Conservation (phyloP, 23 red algal species). For the Cyanidiococcus yangmingshanensis region DNA sequence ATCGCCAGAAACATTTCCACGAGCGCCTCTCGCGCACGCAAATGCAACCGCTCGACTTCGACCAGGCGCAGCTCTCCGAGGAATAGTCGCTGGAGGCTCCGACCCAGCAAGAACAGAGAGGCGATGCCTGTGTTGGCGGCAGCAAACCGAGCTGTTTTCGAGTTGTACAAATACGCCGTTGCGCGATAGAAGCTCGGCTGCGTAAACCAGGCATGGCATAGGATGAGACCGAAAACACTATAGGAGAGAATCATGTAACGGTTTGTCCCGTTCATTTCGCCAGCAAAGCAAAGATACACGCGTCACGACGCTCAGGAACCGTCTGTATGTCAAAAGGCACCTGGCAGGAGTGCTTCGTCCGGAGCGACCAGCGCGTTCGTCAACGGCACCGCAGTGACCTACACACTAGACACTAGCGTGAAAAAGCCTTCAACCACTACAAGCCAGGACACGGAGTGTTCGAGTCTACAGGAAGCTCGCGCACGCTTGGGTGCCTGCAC, state of each 20-base stretch:
- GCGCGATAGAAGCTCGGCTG: slow-evolving; percentile 9
- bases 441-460: too few relatives aligned
- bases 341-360: too few relatives aligned
- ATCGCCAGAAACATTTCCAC: slow-evolving; percentile 93
- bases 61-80: slow-evolving; percentile 72
- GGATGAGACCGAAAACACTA: neutral
- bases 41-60: slow-evolving; percentile 77
- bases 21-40: slow-evolving; percentile 74
- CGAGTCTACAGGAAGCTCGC: too few relatives aligned
- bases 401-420: too few relatives aligned
- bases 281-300: too few relatives aligned
- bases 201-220: neutral
- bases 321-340: too few relatives aligned
- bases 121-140: slow-evolving; percentile 48
- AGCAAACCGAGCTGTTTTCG: neutral
- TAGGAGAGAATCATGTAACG: neutral
- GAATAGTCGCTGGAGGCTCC: slow-evolving; percentile 58
- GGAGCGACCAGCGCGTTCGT: too few relatives aligned
- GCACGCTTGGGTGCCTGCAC: too few relatives aligned
- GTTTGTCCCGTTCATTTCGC: neutral
- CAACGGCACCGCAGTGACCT: too few relatives aligned
- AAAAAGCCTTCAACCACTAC: too few relatives aligned
- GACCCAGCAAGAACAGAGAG: slow-evolving; percentile 45
- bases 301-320: too few relatives aligned
- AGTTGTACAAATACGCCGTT: slow-evolving; percentile 8